These are phyloP conservation scores for Penicillium sp. DNA, from an alignment of 2,329 filamentous ascomycete genomes.

Conservation along the genomic window DNA sequence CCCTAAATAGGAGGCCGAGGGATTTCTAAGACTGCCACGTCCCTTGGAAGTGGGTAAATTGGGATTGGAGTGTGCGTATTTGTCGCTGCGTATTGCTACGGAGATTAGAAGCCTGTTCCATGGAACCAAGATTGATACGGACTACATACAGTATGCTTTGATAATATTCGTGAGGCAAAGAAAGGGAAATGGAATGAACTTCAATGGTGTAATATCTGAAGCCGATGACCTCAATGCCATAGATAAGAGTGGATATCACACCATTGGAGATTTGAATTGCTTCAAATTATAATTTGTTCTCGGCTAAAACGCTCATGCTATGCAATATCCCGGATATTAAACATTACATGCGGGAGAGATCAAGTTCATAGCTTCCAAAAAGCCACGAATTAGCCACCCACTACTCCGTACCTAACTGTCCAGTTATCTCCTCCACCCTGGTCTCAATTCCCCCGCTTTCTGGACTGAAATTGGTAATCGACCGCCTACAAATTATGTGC, in stretches of 20 bases:
- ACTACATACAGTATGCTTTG: neutral
- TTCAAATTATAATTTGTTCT: too few relatives aligned
- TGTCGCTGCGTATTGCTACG: too few relatives aligned
- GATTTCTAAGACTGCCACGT: too few relatives aligned
- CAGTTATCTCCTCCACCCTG: neutral
- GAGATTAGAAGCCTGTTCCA: neutral
- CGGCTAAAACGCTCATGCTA: too few relatives aligned
- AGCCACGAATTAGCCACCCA: neutral
- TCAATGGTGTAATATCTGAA: neutral
- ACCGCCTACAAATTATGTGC: neutral
- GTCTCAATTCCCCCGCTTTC: neutral
- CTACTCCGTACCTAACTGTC: too few relatives aligned
- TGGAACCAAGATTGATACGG: too few relatives aligned
- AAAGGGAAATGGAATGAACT: neutral
- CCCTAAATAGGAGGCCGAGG: slow-evolving; percentile 16
- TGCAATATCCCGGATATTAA: too few relatives aligned
- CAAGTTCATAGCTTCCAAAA: too few relatives aligned
- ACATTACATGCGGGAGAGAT: too few relatives aligned
- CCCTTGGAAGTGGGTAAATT: neutral
- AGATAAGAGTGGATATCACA: neutral
- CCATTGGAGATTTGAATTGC: too few relatives aligned
- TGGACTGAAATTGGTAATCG: neutral
- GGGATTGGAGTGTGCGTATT: neutral
- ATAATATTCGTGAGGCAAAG: neutral
- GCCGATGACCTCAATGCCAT: neutral